These are phyloP conservation scores for Pleoardoris graminearum DNA, from an alignment of 2,329 filamentous ascomycete species.

Conservation along the genomic window DNA sequence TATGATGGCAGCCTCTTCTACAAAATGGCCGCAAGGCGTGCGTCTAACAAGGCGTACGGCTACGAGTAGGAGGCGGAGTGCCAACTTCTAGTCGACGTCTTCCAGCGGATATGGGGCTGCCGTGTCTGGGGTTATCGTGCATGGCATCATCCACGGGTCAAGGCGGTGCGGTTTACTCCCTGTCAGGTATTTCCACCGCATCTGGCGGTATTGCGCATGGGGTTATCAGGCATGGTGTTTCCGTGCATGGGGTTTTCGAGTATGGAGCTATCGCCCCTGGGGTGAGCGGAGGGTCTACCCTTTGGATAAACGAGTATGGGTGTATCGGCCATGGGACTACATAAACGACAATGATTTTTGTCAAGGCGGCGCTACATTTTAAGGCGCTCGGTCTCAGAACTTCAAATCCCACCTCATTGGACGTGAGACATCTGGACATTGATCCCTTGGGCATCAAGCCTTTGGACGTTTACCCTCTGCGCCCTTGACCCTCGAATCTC, in stretches of 20 bases:
- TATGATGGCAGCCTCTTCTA: conserved; percentile 60
- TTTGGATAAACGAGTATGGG: neutral
- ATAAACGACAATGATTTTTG: neutral
- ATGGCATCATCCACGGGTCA: neutral
- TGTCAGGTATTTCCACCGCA: neutral
- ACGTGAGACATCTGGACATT: neutral
- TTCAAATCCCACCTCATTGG: too few species aligned
- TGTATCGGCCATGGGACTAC: neutral
- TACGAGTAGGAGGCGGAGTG: conserved; percentile 5
- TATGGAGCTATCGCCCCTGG: neutral
- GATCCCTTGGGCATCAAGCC: neutral
- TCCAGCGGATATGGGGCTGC: neutral
- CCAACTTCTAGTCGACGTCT: neutral
- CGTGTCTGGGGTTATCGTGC: neutral
- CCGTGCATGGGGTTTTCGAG: neutral
- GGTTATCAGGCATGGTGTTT: neutral
- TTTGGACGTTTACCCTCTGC: neutral
- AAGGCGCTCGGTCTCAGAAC: too few species aligned
- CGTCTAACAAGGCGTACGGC: conserved; percentile 11
- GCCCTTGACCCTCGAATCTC: too few species aligned
- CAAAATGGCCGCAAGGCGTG: conserved; percentile 27
- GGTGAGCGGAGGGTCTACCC: too few species aligned
- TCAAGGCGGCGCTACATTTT: too few species aligned
- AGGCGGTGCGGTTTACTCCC: neutral
- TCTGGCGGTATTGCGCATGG: neutral